Evolutionary conservation across 441 rosid genomes (phyloP).

Genomic region (Syzygium malaccense): DNA sequence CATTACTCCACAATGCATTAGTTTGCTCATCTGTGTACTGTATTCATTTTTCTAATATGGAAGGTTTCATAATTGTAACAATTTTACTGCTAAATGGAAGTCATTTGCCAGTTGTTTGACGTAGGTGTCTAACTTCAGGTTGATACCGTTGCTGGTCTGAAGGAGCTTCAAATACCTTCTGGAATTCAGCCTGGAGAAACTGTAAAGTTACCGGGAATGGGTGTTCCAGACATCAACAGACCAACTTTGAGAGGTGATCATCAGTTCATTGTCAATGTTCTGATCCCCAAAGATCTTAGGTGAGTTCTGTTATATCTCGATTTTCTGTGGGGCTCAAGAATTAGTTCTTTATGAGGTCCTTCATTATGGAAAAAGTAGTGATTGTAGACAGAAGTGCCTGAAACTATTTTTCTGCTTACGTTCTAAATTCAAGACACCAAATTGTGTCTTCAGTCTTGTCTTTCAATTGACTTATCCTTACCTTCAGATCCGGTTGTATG

Average conservation of each 20-base stretch:
- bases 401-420: background rate
- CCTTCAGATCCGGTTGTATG: background rate
- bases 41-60: background rate
- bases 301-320: constrained; percentile 7
- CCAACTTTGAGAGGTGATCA: constrained; percentile 83
- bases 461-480: background rate
- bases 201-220: constrained; percentile 51
- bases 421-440: background rate
- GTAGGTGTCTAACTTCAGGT: constrained; percentile 46
- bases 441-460: background rate
- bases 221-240: constrained; percentile 75
- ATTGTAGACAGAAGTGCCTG: background rate
- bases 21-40: background rate
- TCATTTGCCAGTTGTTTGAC: background rate
- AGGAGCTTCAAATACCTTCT: constrained; percentile 63
- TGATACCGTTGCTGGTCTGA: constrained; percentile 75
- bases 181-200: constrained; percentile 88
- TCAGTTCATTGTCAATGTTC: constrained; percentile 59
- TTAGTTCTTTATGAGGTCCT: background rate
- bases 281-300: constrained; percentile 80
- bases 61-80: background rate
- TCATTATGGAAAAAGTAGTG: background rate
- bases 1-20: background rate
- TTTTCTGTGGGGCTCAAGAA: background rate
- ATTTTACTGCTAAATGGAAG: background rate